phyloP scores from a whole-genome alignment of 306 rosid species.

The Senna tora region DNA sequence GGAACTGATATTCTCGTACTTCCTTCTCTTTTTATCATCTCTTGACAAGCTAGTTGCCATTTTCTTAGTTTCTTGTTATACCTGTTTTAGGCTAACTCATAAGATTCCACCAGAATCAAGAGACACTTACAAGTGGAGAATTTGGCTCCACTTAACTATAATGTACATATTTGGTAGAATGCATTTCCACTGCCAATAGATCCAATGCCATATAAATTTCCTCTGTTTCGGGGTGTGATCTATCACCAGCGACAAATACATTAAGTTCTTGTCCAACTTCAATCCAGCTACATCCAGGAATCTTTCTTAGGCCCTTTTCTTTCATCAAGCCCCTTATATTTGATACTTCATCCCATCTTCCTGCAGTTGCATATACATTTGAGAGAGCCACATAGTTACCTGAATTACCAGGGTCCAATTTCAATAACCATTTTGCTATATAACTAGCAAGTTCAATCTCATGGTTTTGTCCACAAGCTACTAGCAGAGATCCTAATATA shows the following conservation, averaged over 20 bases:
- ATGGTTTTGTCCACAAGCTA: slow-evolving; percentile 61
- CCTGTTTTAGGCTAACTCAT: neutral
- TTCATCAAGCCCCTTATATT: slow-evolving; percentile 66
- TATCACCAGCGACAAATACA: slow-evolving; percentile 68
- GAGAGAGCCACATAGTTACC: slow-evolving; percentile 85
- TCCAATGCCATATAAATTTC: slow-evolving; percentile 55
- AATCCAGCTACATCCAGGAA: slow-evolving; percentile 86
- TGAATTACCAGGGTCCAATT: slow-evolving; percentile 71
- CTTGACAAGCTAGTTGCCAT: neutral
- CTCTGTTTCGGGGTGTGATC: slow-evolving; percentile 65
- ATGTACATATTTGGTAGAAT: slow-evolving; percentile 34
- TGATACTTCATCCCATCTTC: slow-evolving; percentile 75
- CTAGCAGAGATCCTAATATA: slow-evolving; percentile 73
- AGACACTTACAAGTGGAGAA: slow-evolving; percentile 11
- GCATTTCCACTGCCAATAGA: slow-evolving; percentile 58
- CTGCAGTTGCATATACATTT: slow-evolving; percentile 64
- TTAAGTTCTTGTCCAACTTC: slow-evolving; percentile 68
- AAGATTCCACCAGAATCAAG: slow-evolving; percentile 10
- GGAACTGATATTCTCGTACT: neutral
- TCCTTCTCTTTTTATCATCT: neutral
- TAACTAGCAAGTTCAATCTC: slow-evolving; percentile 61
- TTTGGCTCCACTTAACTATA: slow-evolving; percentile 3
- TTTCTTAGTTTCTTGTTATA: neutral
- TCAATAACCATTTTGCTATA: slow-evolving; percentile 53
- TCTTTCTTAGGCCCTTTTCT: slow-evolving; percentile 63